phyloP scores from a whole-genome alignment of 1,284 basidiomycete species.

The Mycosarcoma mackinlayi region DNA sequence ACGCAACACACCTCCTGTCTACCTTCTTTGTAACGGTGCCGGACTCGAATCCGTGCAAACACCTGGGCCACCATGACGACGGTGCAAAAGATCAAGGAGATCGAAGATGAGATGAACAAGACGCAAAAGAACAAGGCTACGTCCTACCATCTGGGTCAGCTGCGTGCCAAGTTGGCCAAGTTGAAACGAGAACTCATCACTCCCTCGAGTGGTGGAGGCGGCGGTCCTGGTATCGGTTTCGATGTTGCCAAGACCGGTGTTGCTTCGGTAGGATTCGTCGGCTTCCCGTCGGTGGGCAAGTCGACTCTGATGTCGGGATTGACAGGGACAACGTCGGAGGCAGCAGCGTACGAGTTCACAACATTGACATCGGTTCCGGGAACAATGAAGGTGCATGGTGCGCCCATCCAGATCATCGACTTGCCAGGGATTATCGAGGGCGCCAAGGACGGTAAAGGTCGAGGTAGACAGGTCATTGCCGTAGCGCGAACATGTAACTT shows the following conservation, averaged over 20 bases:
- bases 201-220: slow-evolving; percentile 82
- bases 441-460: slow-evolving; percentile 95
- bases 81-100: slow-evolving; percentile 66
- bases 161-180: slow-evolving; percentile 98
- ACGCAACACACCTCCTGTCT: slow-evolving; percentile 1
- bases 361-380: slow-evolving; percentile 82
- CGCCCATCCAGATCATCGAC: slow-evolving; percentile 79
- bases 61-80: slow-evolving; percentile 46
- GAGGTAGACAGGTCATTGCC: slow-evolving; percentile 93
- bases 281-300: slow-evolving; percentile 73
- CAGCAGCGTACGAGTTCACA: slow-evolving; percentile 99
- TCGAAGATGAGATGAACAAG: slow-evolving; percentile 68
- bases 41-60: slow-evolving; percentile 34
- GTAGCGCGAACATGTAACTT: slow-evolving; percentile 97
- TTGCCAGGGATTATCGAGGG: slow-evolving; percentile 97
- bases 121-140: slow-evolving; percentile 93
- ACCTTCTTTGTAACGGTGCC: slow-evolving; percentile 8
- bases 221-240: slow-evolving; percentile 75
- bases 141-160: slow-evolving; percentile 88
- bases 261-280: slow-evolving; percentile 82
- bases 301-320: slow-evolving; percentile 95
- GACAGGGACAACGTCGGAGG: slow-evolving; percentile 95
- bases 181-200: slow-evolving; percentile 92
- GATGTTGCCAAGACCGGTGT: slow-evolving; percentile 96
- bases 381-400: slow-evolving; percentile 87